Base-by-base conservation (phyloP, 2,329 filamentous ascomycete genomes). In the Ceratocystis colombiana region DNA sequence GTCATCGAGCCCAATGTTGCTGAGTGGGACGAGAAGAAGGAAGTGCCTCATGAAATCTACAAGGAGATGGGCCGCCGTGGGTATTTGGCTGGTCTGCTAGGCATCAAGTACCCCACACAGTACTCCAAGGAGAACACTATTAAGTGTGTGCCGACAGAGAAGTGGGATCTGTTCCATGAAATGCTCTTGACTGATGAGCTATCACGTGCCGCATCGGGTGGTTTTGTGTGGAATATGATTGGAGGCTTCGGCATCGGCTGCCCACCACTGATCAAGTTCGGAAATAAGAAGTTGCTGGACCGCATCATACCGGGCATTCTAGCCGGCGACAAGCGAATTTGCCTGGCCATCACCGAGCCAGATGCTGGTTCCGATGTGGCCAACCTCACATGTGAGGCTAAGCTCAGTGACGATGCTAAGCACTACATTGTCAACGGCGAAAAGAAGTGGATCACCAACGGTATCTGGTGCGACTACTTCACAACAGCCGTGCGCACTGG, bases 381-480 rank as follows among this genome's bases (percentile, higher is more conserved):
- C 68, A 97, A 96, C 77, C 76, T 99, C 71, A 94, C 87, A 15
- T 97, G 93, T 76, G 92, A 97, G 80, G 94, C 94, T 30, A 96
- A 96, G 81, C 83, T 97, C 67, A 89, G 84, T 69, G 89, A 94
- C 71, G 94, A 99, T 72, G 94, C 94, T 73, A 97, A 97, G 81
- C 90, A 97, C 79, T 99, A 95, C 78, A 97, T 97, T 71, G 94
- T 99, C 77, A 99, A 97, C 74, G 94, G 94, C 66, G 93, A 96
- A 84, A 97, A 99, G 88, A 99, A 99, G 80, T 97, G 94, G 93
- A 97, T 97, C 77, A 97, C 93, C 73, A 99, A 99, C 78, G 94
- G 94, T 73, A 85, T 96, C 73, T 96, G 91, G 90, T 84, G 82
- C 69, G 94, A 99, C 76, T 99, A 97, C 80, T 97, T 97, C 81